phyloP scores from a whole-genome alignment of 1,284 basidiomycete genomes.

The Cryptococcus jaspeensis region DNA sequence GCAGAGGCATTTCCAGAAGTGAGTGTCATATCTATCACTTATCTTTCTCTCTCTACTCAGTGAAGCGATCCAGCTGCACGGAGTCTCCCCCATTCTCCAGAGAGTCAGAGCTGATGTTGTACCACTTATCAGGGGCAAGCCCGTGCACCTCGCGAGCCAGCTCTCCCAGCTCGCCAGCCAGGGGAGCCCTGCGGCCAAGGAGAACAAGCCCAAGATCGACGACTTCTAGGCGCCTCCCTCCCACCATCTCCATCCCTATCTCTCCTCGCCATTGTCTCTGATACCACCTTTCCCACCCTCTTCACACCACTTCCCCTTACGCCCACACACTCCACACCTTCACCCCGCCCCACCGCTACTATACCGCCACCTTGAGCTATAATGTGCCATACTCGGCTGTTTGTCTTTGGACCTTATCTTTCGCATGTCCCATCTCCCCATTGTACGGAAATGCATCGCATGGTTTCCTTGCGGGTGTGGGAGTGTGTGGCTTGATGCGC shows the following conservation, averaged over 20 bases:
- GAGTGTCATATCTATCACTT: slow-evolving; percentile 39
- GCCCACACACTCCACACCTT: background rate
- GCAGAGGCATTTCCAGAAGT: slow-evolving; percentile 90
- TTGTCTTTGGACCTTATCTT: background rate
- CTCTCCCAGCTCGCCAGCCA: slow-evolving; percentile 40
- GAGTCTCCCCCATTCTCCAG: too few relatives aligned
- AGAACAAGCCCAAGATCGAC: slow-evolving; percentile 30
- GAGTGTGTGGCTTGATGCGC: too few relatives aligned
- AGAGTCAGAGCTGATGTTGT: background rate
- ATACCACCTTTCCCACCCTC: background rate
- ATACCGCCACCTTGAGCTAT: background rate
- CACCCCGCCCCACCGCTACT: background rate
- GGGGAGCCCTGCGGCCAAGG: slow-evolving; percentile 14
- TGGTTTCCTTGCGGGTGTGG: background rate
- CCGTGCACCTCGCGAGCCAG: slow-evolving; percentile 38
- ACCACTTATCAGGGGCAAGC: slow-evolving; percentile 27
- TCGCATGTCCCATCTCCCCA: slow-evolving; percentile 2
- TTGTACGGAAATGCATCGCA: slow-evolving; percentile 7
- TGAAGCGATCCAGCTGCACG: too few relatives aligned
- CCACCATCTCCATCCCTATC: background rate
- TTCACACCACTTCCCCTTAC: background rate
- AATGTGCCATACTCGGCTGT: background rate
- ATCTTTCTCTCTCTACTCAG: background rate
- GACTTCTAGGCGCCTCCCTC: slow-evolving; percentile 22
- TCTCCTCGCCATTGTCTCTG: too few relatives aligned